Evolutionary conservation across 2,329 filamentous ascomycete species (phyloP), one percentile per base, ranked within the genome.

Genomic region (Talaromyces sp.): DNA sequence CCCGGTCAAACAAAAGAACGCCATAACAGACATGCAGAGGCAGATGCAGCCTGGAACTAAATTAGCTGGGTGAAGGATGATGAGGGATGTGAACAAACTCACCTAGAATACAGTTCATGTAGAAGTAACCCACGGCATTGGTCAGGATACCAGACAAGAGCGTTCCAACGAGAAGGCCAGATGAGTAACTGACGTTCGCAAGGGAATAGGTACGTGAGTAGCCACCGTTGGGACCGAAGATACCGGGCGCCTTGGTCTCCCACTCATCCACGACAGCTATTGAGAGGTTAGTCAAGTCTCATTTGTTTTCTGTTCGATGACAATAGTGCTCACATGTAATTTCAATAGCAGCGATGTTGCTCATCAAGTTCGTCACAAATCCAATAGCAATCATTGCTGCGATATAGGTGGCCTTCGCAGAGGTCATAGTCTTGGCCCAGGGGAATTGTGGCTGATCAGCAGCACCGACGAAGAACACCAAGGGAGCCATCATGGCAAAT

Each of bases 11-110:
- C n/a, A n/a, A n/a, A n/a, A n/a, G n/a, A n/a, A n/a, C n/a, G n/a
- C n/a, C n/a, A n/a, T n/a, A n/a, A n/a, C n/a, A n/a, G n/a, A n/a
- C n/a, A n/a, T n/a, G n/a, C n/a, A n/a, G n/a, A n/a, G n/a, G n/a
- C n/a, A n/a, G n/a, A n/a, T n/a, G n/a, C n/a, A n/a, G n/a, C n/a
- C n/a, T n/a, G n/a, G n/a, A n/a, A n/a, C n/a, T n/a, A n/a, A n/a
- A n/a, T n/a, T n/a, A n/a, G n/a, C n/a, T n/a, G n/a, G n/a, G n/a
- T n/a, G n/a, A n/a, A n/a, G n/a, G n/a, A 27, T 27, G 24, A 9
- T 27, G 4, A 27, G 24, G 5, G 9, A 27, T 35, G 47, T 73
- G 75, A 16, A 16, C 32, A 16, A 35, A 16, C 32, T 14, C 19
- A 37, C 35, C 16, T 10, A 17, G 19, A 10, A 19, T 37, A 4